Base-by-base conservation (phyloP, 805 yeast species). In the Candida multigemmis region DNA sequence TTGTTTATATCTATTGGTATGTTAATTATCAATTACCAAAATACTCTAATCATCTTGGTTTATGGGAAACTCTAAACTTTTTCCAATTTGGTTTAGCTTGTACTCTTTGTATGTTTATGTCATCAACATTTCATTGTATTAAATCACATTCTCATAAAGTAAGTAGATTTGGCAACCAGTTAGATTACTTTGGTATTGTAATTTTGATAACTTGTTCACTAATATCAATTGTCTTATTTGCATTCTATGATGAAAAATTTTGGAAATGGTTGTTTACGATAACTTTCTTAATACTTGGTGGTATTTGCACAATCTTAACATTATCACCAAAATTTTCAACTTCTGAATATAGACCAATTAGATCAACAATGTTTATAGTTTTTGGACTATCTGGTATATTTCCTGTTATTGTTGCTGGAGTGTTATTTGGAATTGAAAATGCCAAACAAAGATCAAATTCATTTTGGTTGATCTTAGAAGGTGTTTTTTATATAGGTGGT, bases 381-480 rank as follows among this genome's bases (percentile, higher is more conserved):
- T 86, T 87, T 54, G 96, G 96, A 0, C 58, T 84, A 12, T 73
- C 85, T 1, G 89, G 91, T 0, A 61, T 71, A 0, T 50, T 84
- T 4, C 96, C 96, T 0, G 65, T 86, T 1, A 27, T 71, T 0
- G 60, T 58, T 8, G 86, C 87, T 0, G 34, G 66, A 3, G 30
- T 36, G 10, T 28, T 42, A 7, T 73, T 60, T 39, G 93, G 91
- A 0, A 34, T 45, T 12, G 42, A 44, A 2, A 71, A 60, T 25
- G 67, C 79, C 4, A 49, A 56, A 24, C 40, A 42, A 3, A 55
- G 87, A 26, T 58, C 77, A 6, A 74, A 74, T 14, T 52, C 82
- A 12, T 48, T 47, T 12, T 85, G 80, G 77, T 58, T 86, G 9
- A 37, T 77, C 1, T 36, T 63, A 6, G 96, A 85, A 49, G 96